These are phyloP conservation scores for Carallia pectinifolia DNA, from an alignment of 345 rosid genomes.

Conservation along the genomic window DNA sequence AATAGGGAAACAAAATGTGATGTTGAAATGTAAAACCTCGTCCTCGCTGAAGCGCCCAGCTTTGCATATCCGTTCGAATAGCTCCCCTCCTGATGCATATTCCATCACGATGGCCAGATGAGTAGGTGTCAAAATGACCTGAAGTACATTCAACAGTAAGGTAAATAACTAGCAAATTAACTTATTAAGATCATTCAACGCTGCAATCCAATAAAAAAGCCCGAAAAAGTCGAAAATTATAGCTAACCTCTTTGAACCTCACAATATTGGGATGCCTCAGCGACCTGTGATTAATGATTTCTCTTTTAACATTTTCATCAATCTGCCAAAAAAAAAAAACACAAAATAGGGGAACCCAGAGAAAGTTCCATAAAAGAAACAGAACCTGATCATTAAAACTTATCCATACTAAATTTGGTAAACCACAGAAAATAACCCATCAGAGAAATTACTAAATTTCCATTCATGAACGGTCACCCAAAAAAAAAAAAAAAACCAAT, in stretches of 20 bases:
- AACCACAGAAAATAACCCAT: no score
- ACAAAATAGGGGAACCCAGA: background rate
- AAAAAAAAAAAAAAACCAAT: background rate
- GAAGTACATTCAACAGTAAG: background rate
- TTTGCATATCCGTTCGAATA: slow-evolving; percentile 32
- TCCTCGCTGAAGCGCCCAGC: slow-evolving; percentile 32
- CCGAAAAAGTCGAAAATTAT: background rate
- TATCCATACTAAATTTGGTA: no score
- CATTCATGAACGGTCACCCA: background rate
- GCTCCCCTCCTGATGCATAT: slow-evolving; percentile 40
- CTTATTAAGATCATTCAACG: background rate
- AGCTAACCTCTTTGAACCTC: slow-evolving; percentile 36
- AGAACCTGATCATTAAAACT: no score
- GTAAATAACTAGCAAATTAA: background rate
- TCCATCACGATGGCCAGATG: slow-evolving; percentile 40
- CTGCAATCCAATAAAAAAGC: background rate
- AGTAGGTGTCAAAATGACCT: slow-evolving; percentile 33
- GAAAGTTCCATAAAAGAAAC: background rate
- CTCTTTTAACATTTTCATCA: slow-evolving; percentile 38
- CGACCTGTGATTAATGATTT: slow-evolving; percentile 34
- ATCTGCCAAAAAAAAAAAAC: slow-evolving; percentile 17
- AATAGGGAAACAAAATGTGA: background rate
- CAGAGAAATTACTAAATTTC: no score
- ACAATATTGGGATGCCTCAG: slow-evolving; percentile 36
- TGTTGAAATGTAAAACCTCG: slow-evolving; percentile 19